A percentile compares a stretch with the other conserved stretches of the same genome.
Evolutionary conservation across 2,329 filamentous ascomycete species (phyloP).

Genomic region (Septoria petroselini): DNA sequence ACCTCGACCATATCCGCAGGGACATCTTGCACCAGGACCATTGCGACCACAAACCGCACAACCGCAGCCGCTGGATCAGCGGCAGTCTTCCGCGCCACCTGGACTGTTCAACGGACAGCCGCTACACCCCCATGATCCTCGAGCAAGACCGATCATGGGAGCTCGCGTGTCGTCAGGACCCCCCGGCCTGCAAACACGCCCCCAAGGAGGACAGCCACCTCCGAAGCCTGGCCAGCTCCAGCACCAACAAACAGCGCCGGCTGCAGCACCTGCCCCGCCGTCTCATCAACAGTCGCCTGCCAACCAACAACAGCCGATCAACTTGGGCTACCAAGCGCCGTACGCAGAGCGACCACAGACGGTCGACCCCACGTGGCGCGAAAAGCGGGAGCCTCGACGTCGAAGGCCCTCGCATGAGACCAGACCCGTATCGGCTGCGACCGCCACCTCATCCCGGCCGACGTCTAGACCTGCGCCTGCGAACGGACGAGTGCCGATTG

Average conservation of each 20-base stretch:
- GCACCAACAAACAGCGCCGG: constrained; percentile 25
- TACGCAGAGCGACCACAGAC: constrained; percentile 41
- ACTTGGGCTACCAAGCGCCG: constrained; percentile 43
- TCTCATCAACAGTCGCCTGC: constrained; percentile 23
- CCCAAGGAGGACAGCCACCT: constrained; percentile 10
- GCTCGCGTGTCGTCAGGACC: constrained; percentile 37
- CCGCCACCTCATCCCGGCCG: neutral
- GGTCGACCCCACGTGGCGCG: constrained; percentile 22
- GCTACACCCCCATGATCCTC: constrained; percentile 23
- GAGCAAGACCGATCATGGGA: constrained; percentile 23
- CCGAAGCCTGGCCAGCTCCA: constrained; percentile 24
- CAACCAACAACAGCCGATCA: constrained; percentile 22
- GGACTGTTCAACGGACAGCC: constrained; percentile 14
- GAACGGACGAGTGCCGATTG: neutral
- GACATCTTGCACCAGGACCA: constrained; percentile 16
- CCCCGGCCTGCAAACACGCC: constrained; percentile 23
- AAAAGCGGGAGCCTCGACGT: constrained; percentile 14
- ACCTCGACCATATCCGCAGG: constrained; percentile 22
- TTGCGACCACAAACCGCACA: constrained; percentile 21
- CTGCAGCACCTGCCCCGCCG: constrained; percentile 9
- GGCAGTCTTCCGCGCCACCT: constrained; percentile 20
- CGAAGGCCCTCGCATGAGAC: constrained; percentile 20
- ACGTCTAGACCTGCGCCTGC: neutral
- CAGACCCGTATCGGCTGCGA: constrained; percentile 6
- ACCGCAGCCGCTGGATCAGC: constrained; percentile 25